Base-by-base conservation (phyloP, 768 basidiomycete genomes). In the Phaffia tasmanica region DNA sequence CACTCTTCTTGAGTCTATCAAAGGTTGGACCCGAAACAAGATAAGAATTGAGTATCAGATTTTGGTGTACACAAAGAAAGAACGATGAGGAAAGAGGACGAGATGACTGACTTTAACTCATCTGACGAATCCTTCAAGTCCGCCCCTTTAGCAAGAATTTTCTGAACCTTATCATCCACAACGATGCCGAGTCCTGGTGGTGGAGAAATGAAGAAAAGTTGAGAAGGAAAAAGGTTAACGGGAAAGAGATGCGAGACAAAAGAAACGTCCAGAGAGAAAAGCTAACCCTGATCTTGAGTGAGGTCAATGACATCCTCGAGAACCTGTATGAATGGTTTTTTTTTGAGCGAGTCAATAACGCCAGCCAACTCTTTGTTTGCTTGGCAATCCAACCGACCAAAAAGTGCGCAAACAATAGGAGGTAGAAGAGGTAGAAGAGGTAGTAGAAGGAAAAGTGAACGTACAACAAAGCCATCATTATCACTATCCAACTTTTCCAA, bases 401-500 rank as follows among this genome's bases (percentile, higher is more conserved):
- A 42, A 42, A 42, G 35, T 42, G 35, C 11, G 35, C 35, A 42
- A 42, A 42, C 6, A 42, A 42, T 4, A 11, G 18, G 27, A 4
- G 15, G 2, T 15, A 27, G 21, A 32, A 19, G 29, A 54, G 29
- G 51, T 21, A 50, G 25, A 46, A 46, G 47, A 16, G 27, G n/a
- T n/a, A n/a, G n/a, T n/a, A 15, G 3, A 51, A 21, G 42, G 55
- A 1, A 21, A 0, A 11, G 0, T 0, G 0, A 32, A 60, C 50
- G 55, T 74, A 93, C 89, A 29, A 97, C 92, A 73, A 85, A 94
- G 0, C 94, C 93, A 74, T 98, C 94, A 77, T 89, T 85, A 78
- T 98, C 94, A 14, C 89, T 87, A 75, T 99, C 95, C 72, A 98
- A 79, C 77, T 98, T 98, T 74, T 89, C 85, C 62, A 93, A 84